A percentile compares a stretch with the other conserved stretches of the same genome.
phyloP scores from a whole-genome alignment of 345 rosid species.

The Melastoma malabathricum region DNA sequence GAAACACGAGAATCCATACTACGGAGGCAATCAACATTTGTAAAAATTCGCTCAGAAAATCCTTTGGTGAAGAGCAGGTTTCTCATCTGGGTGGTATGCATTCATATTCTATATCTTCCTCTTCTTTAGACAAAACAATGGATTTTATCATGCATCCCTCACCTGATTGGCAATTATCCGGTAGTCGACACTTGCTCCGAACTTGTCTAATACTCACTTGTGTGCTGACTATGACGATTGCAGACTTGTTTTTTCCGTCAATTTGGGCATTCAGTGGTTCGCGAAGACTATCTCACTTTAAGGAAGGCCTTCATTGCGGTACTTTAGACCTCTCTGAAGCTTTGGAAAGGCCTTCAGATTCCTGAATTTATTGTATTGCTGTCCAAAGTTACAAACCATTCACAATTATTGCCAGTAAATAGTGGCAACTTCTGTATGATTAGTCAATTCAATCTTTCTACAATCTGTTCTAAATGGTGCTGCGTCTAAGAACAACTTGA shows the following conservation, averaged over 20 bases:
- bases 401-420: no score
- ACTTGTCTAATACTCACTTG: constrained; percentile 1
- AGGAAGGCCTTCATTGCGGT: constrained; percentile 83
- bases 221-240: constrained; percentile 12
- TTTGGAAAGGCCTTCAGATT: neutral
- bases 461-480: no score
- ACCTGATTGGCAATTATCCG: no score
- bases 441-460: no score
- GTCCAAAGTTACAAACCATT: no score
- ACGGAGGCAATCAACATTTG: constrained; percentile 70
- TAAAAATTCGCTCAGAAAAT: constrained; percentile 46
- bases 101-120: neutral
- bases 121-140: neutral
- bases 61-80: constrained; percentile 43
- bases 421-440: no score
- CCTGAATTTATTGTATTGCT: no score
- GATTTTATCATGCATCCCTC: no score
- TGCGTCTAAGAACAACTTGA: no score
- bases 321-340: constrained; percentile 4
- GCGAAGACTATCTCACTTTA: constrained; percentile 73
- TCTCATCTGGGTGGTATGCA: constrained; percentile 75
- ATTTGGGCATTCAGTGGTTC: constrained; percentile 80
- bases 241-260: constrained; percentile 92
- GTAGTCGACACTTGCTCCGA: no score
- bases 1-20: constrained; percentile 31